Evolutionary conservation across 2,329 filamentous ascomycete species (phyloP).

Genomic region (Aspergillus fumigatus): DNA sequence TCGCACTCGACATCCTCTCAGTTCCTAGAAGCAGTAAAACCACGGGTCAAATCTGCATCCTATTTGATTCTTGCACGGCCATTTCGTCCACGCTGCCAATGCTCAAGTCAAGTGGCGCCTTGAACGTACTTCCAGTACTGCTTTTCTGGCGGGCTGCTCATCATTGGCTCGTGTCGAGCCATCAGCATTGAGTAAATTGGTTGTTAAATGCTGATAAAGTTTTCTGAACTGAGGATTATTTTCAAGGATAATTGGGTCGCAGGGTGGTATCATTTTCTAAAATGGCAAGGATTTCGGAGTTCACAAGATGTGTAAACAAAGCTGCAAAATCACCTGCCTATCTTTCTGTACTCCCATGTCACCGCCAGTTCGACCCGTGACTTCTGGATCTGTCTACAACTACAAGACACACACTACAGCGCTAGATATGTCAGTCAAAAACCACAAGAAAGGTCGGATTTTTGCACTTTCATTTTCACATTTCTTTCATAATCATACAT

Average conservation of each 20-base stretch:
- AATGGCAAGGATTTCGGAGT: not conserved
- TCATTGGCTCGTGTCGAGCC: constrained; percentile 34
- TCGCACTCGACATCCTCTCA: constrained; percentile 30
- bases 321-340: not conserved
- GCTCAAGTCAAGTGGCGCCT: not conserved
- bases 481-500: constrained; percentile 39
- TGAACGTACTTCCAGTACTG: constrained; percentile 29
- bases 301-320: not conserved
- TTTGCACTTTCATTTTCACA: constrained; percentile 30
- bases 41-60: not conserved
- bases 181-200: constrained; percentile 35
- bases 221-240: constrained; percentile 41
- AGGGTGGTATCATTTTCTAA: constrained; percentile 39
- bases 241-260: constrained; percentile 35
- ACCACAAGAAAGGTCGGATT: constrained; percentile 5
- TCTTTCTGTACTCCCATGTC: not conserved
- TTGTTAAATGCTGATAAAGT: constrained; percentile 38
- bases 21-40: constrained; percentile 22
- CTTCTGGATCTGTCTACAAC: not conserved
- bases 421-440: not conserved
- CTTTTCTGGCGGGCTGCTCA: constrained; percentile 26
- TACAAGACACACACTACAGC: not conserved
- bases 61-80: not conserved
- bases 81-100: not conserved
- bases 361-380: not conserved